Percentiles rank a stretch among this genome's conserved stretches.
Evolutionary conservation across 202 grass and related monocot species (phyloP).

Genomic region (Cymbopogon flexuosus): DNA sequence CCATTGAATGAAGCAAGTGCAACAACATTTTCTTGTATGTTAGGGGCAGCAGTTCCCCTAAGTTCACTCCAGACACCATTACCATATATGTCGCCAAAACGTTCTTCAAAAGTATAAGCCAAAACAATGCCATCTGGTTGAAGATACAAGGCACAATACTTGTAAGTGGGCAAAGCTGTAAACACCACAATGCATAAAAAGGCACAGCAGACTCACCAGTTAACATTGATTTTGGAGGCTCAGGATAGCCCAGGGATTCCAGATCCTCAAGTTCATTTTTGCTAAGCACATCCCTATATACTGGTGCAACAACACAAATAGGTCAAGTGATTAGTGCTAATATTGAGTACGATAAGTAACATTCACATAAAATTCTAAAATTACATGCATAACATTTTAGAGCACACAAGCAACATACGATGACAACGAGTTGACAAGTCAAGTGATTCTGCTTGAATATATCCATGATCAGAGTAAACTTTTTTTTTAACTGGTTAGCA

Average conservation of each 20-base stretch:
- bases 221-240: neutral
- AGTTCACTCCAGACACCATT: slow-evolving; percentile 1
- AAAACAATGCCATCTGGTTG: slow-evolving; percentile 16
- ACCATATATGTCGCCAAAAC: neutral
- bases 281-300: neutral
- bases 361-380: neutral
- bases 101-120: neutral
- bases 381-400: neutral
- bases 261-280: neutral
- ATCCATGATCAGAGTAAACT: neutral
- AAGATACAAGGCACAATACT: neutral
- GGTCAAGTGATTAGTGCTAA: neutral
- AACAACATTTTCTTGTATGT: neutral
- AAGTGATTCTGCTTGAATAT: neutral
- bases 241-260: slow-evolving; percentile 3
- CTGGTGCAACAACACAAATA: neutral
- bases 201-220: neutral
- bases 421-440: neutral
- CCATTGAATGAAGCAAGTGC: slow-evolving; percentile 15
- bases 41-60: neutral
- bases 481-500: neutral
- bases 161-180: neutral
- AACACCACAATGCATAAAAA: neutral
- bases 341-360: neutral
- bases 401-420: neutral